These are phyloP conservation scores for Harringtonia aguacate DNA, from an alignment of 2,329 filamentous ascomycete genomes.

Conservation along the genomic window DNA sequence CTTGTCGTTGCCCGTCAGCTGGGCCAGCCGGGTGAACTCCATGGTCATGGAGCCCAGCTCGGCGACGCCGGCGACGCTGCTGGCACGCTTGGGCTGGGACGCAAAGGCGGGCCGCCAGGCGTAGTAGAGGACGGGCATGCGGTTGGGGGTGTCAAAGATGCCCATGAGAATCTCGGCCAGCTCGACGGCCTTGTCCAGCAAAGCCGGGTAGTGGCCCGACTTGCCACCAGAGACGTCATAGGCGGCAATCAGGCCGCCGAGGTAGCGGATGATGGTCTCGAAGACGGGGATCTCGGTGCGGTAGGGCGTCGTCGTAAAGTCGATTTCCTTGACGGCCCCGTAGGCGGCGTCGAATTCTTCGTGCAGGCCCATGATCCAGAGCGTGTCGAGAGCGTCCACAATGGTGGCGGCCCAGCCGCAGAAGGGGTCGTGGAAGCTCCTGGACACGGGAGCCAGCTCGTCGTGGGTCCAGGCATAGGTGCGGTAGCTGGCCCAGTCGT, in stretches of 20 bases:
- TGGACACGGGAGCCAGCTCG: conserved; percentile 66
- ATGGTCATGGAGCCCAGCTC: conserved; percentile 72
- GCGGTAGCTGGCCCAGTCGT: conserved; percentile 76
- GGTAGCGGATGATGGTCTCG: conserved; percentile 83
- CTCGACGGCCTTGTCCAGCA: conserved; percentile 70
- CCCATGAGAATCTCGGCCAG: conserved; percentile 72
- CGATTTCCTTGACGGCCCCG: conserved; percentile 57
- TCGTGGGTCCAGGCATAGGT: conserved; percentile 76
- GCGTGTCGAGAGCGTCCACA: conserved; percentile 70
- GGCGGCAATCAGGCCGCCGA: conserved; percentile 75
- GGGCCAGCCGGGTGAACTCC: conserved; percentile 83
- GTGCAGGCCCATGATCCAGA: conserved; percentile 77
- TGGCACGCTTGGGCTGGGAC: conserved; percentile 53
- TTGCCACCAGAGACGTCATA: conserved; percentile 70
- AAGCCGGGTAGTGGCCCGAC: conserved; percentile 44
- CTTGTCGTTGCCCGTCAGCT: conserved; percentile 68
- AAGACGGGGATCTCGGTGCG: conserved; percentile 73
- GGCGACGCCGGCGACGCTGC: conserved; percentile 43
- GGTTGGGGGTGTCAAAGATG: conserved; percentile 84
- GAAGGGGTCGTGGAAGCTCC: conserved; percentile 65
- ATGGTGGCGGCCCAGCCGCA: conserved; percentile 85
- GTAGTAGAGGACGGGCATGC: conserved; percentile 80
- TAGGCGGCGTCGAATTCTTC: conserved; percentile 74
- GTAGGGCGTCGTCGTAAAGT: conserved; percentile 62
- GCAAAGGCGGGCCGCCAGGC: conserved; percentile 59